These are phyloP conservation scores for Fusarium sp. DNA, from an alignment of 2,329 filamentous ascomycete genomes.

Conservation along the genomic window DNA sequence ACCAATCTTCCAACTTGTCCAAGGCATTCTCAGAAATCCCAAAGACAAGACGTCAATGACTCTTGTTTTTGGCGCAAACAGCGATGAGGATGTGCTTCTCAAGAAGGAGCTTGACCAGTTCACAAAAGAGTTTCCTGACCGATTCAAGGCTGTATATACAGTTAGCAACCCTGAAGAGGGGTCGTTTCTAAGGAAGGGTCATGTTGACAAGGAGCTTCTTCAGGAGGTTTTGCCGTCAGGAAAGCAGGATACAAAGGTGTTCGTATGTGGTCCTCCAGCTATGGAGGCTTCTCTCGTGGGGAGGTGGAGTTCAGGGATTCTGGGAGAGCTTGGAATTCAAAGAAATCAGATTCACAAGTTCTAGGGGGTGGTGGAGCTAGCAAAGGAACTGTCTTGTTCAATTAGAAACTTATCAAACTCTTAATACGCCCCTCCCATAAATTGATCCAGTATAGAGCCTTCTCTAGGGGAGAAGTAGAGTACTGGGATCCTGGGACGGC, in stretches of 20 bases:
- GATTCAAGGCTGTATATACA: slow-evolving; percentile 68
- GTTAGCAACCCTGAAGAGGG: slow-evolving; percentile 61
- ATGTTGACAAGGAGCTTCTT: slow-evolving; percentile 67
- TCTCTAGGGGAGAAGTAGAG: no score
- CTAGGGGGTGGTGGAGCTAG: slow-evolving; percentile 40
- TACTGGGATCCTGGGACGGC: no score
- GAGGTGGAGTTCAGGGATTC: slow-evolving; percentile 58
- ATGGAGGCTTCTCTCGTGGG: slow-evolving; percentile 71
- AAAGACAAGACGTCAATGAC: slow-evolving; percentile 71
- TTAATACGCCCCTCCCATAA: no score
- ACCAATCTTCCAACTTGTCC: slow-evolving; percentile 73
- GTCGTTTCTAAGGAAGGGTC: slow-evolving; percentile 62
- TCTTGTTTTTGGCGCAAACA: slow-evolving; percentile 74
- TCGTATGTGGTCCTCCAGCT: slow-evolving; percentile 74
- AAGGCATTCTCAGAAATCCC: slow-evolving; percentile 70
- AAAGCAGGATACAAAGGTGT: slow-evolving; percentile 64
- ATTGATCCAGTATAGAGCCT: no score
- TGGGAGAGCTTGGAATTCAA: slow-evolving; percentile 67
- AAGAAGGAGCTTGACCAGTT: slow-evolving; percentile 66
- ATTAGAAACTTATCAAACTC: no score
- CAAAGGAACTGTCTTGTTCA: no score
- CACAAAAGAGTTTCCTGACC: slow-evolving; percentile 61
- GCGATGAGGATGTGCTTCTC: slow-evolving; percentile 68
- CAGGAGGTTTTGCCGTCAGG: slow-evolving; percentile 57
- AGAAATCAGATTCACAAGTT: slow-evolving; percentile 70